Percentiles rank a stretch among this genome's conserved stretches.
Conservation (phyloP, 305 asterid species). For the Fraxinus albicans region DNA sequence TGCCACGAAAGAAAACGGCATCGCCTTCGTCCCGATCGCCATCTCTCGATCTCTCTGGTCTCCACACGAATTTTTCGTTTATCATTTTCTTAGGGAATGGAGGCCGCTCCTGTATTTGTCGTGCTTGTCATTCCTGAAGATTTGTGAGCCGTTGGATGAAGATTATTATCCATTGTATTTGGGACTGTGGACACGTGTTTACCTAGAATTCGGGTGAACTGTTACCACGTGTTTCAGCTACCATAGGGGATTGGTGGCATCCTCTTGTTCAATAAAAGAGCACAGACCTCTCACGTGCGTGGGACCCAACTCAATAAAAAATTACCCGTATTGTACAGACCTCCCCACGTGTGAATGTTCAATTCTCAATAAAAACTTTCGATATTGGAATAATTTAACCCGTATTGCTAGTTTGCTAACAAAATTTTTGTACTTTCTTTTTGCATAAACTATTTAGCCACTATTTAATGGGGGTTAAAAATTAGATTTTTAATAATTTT, state of each 20-base stretch:
- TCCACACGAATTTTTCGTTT: neutral
- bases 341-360: no score
- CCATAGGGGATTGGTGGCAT: neutral
- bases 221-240: conserved; percentile 24
- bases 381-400: no score
- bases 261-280: neutral
- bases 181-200: conserved; percentile 20
- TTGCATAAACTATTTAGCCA: no score
- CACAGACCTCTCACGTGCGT: no score
- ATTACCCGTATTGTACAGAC: no score
- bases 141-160: conserved; percentile 37
- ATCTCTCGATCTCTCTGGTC: conserved; percentile 3
- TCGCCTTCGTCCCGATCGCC: conserved; percentile 71
- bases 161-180: neutral
- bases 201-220: neutral
- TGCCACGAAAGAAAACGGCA: conserved; percentile 54
- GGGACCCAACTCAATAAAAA: no score
- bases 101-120: neutral
- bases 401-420: no score
- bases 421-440: no score
- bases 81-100: neutral
- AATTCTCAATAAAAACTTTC: no score
- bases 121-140: neutral
- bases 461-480: no score
- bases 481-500: no score